Evolutionary conservation across 371 early-diverging fungal genomes (phyloP).

Genomic region (Syncephalastrum racemosum): DNA sequence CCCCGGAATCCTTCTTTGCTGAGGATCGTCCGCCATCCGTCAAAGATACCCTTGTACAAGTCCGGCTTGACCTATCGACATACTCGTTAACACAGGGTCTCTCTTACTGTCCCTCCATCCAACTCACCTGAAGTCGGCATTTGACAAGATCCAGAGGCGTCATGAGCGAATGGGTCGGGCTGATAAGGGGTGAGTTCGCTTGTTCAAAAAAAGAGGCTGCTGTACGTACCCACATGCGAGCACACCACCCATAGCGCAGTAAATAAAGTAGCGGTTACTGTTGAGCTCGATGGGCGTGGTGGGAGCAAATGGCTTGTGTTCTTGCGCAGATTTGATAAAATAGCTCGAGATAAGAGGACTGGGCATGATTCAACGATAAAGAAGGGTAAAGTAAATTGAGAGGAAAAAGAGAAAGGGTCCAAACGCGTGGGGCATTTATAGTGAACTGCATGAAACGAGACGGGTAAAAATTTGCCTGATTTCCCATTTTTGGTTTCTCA

Average conservation of each 20-base stretch:
- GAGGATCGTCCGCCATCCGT: conserved; percentile 64
- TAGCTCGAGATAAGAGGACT: conserved; percentile 1
- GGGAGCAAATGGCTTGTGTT: conserved; percentile 5
- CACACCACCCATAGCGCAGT: conserved; percentile 59
- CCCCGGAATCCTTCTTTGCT: conserved; percentile 76
- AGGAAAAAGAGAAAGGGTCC: too few relatives aligned
- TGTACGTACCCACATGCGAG: conserved; percentile 55
- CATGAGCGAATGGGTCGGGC: conserved; percentile 58
- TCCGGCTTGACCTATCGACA: conserved; percentile 44
- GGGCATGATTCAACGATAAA: too few relatives aligned
- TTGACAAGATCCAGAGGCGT: conserved; percentile 72
- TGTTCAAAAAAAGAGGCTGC: not conserved
- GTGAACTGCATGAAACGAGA: too few relatives aligned
- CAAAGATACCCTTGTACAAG: conserved; percentile 68
- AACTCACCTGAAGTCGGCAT: conserved; percentile 56
- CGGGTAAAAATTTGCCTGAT: too few relatives aligned
- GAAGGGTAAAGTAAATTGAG: too few relatives aligned
- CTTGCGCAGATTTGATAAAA: conserved; percentile 8
- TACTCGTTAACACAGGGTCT: conserved; percentile 17
- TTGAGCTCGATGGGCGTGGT: conserved; percentile 43
- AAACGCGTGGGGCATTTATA: too few relatives aligned
- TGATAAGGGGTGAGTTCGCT: not conserved
- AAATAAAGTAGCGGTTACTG: conserved; percentile 29
- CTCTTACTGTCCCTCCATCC: not conserved
- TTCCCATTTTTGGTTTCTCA: too few relatives aligned